Conservation (phyloP, 176 grass and related monocot genomes). For the Sorghum bicolor region DNA sequence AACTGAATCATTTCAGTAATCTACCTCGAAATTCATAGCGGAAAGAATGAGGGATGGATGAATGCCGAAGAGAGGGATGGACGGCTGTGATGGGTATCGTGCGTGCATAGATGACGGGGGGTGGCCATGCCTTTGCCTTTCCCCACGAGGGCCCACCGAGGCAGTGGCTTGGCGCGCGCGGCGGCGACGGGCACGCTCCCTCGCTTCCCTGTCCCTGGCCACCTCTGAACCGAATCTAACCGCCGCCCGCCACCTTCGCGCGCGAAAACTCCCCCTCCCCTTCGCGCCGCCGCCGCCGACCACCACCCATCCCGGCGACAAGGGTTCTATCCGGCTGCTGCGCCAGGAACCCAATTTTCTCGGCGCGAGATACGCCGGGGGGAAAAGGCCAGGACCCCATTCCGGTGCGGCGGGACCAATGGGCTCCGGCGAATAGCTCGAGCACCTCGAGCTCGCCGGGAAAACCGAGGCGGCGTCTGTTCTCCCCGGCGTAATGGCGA, state of each 20-base stretch:
- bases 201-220: background rate
- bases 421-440: slow-evolving; percentile 49
- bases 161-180: slow-evolving; percentile 34
- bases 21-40: background rate
- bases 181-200: slow-evolving; percentile 31
- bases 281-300: slow-evolving; percentile 35
- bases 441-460: slow-evolving; percentile 28
- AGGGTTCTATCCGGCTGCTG: slow-evolving; percentile 10
- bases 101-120: background rate
- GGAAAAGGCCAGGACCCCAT: background rate
- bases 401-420: slow-evolving; percentile 15
- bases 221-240: slow-evolving; percentile 28
- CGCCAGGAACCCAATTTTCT: slow-evolving; percentile 4
- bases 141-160: background rate
- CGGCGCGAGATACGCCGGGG: background rate
- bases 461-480: background rate
- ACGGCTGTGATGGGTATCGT: background rate
- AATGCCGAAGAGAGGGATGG: background rate
- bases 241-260: slow-evolving; percentile 36
- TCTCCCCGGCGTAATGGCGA: slow-evolving; percentile 3
- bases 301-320: slow-evolving; percentile 33
- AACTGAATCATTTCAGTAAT: background rate
- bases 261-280: slow-evolving; percentile 28
- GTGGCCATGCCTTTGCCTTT: background rate
- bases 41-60: background rate